Evolutionary conservation across 441 rosid species (phyloP).

Genomic region (Gossypium laxum): DNA sequence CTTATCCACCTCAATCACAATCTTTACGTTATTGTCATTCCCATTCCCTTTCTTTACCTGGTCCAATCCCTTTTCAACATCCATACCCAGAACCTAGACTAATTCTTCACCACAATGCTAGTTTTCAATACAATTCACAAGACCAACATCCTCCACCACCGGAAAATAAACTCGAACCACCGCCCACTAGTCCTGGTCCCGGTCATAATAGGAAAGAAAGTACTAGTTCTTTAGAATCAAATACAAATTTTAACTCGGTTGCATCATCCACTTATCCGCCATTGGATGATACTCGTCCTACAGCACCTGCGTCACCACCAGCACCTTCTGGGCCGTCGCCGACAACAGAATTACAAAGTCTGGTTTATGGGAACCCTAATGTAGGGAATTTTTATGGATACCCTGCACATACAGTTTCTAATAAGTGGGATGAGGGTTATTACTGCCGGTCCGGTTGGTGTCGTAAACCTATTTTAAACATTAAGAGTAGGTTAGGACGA

Average conservation of each 20-base stretch:
- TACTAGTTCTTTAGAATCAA: slow-evolving; percentile 15
- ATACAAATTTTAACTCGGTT: slow-evolving; percentile 15
- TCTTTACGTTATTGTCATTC: slow-evolving; percentile 24
- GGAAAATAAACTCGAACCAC: slow-evolving; percentile 23
- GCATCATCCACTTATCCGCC: slow-evolving; percentile 35
- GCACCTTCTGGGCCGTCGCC: slow-evolving; percentile 27
- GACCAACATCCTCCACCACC: slow-evolving; percentile 23
- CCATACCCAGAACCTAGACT: slow-evolving; percentile 26
- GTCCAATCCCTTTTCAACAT: slow-evolving; percentile 26
- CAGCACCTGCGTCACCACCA: slow-evolving; percentile 33
- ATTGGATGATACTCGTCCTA: slow-evolving; percentile 34
- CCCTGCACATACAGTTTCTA: slow-evolving; percentile 52
- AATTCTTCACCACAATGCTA: slow-evolving; percentile 29
- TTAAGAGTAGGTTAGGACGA: slow-evolving; percentile 30
- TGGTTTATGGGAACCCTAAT: slow-evolving; percentile 28
- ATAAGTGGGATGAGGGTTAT: slow-evolving; percentile 35
- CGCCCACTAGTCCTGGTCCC: not conserved
- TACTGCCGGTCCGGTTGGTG: slow-evolving; percentile 35
- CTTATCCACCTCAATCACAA: slow-evolving; percentile 26
- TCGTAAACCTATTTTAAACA: slow-evolving; percentile 18
- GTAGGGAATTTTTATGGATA: slow-evolving; percentile 43
- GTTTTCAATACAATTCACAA: slow-evolving; percentile 33
- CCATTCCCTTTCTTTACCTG: not conserved
- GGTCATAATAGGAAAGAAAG: slow-evolving; percentile 41
- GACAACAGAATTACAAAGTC: slow-evolving; percentile 18